Conservation (phyloP, 2,329 filamentous ascomycete genomes). For the Fusarium camptoceras region DNA sequence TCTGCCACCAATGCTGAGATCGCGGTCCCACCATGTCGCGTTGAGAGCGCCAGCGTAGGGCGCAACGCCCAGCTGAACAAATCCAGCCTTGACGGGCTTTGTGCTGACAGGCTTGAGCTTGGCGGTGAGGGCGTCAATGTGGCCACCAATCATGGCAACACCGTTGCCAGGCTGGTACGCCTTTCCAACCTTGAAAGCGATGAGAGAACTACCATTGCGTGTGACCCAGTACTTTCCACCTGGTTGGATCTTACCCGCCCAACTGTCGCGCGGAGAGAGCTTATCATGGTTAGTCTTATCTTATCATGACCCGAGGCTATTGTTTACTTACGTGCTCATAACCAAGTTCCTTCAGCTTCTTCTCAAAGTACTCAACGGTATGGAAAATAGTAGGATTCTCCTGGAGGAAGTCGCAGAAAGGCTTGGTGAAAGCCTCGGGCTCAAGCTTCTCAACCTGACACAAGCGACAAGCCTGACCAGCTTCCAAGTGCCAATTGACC, state of each 20-base stretch:
- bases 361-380: slow-evolving; percentile 81
- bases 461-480: slow-evolving; percentile 49
- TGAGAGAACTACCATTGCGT: slow-evolving; percentile 86
- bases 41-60: slow-evolving; percentile 92
- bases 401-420: slow-evolving; percentile 88
- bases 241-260: slow-evolving; percentile 76
- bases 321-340: slow-evolving; percentile 72
- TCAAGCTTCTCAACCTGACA: slow-evolving; percentile 56
- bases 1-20: slow-evolving; percentile 88
- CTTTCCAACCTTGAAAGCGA: slow-evolving; percentile 86
- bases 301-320: not conserved
- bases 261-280: slow-evolving; percentile 83
- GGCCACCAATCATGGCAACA: slow-evolving; percentile 87
- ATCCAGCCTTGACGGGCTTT: slow-evolving; percentile 86
- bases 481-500: slow-evolving; percentile 49
- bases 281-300: slow-evolving; percentile 49
- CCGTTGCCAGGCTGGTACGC: slow-evolving; percentile 88
- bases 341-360: slow-evolving; percentile 76
- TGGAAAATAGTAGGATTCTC: slow-evolving; percentile 96
- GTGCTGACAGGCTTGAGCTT: slow-evolving; percentile 91
- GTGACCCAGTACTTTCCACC: slow-evolving; percentile 92
- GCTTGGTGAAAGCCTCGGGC: slow-evolving; percentile 79
- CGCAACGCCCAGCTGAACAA: slow-evolving; percentile 88
- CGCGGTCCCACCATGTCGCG: slow-evolving; percentile 96
- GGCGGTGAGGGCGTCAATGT: slow-evolving; percentile 92